Evolutionary conservation across 495 filamentous ascomycete species (phyloP), one percentile per base, ranked within the genome.

Genomic region (Hyaloscypha finlandica): DNA sequence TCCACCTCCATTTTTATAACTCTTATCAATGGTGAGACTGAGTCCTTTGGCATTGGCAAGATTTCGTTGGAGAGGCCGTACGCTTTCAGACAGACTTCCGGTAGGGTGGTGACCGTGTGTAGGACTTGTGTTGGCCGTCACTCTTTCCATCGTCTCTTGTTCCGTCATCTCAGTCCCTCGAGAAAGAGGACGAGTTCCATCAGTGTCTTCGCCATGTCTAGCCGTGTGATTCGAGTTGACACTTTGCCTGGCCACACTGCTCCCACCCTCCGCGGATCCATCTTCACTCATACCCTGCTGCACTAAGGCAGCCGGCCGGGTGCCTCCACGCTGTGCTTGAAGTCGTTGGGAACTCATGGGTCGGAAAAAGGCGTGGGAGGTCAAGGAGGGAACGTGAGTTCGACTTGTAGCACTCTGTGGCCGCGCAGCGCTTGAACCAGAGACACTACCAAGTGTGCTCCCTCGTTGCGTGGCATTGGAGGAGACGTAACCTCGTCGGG

Each of bases 341-440:
- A 97, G 81, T 74, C 92, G 88, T 76, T 97, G 94, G 29, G 93
- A 96, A 78, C 93, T 97, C 95, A 99, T 96, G 20, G 95, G 95
- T 9, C 89, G 89, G 71, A 97, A 97, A 77, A 99, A 98, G 22
- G 90, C 94, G 69, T 94, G 89, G 16, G 93, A 92, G 8, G 93
- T 88, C 33, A 99, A 79, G 1, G 90, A 91, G 8, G 95, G 94
- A 42, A 96, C 94, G 81, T 99, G 95, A 20, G 91, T 94, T 72
- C 88, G 85, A 75, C 90, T 92, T 3, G 84, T 84, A 3, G 89
- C 85, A 67, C 85, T 90, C 30, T 78, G 76, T 12, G 90, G 90
- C 69, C 89, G 76, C 3, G 76, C 79, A 52, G 74, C 79, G 45
- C 74, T 70, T 20, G 81, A 77, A 29, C 77, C 67, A 20, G 81